phyloP scores from a whole-genome alignment of 1,284 basidiomycete genomes.

The Pholiota adiposa region DNA sequence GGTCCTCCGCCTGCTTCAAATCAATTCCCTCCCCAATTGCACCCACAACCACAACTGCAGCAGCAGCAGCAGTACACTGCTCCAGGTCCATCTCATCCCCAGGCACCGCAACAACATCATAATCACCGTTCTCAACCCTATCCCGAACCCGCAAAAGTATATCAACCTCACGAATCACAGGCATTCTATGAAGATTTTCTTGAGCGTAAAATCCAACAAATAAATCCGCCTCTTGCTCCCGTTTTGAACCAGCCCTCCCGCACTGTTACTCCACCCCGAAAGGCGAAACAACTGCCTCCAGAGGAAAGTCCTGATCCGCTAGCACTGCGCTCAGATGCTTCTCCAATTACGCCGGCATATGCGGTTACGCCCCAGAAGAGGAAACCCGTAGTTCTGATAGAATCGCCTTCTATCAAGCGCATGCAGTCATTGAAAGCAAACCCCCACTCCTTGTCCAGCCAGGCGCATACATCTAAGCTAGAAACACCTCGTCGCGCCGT shows the following conservation, averaged over 20 bases:
- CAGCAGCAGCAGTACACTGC: neutral
- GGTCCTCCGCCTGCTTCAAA: slow-evolving; percentile 40
- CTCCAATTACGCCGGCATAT: slow-evolving; percentile 24
- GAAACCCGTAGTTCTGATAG: slow-evolving; percentile 47
- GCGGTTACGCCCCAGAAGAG: slow-evolving; percentile 54
- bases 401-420: slow-evolving; percentile 57
- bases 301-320: slow-evolving; percentile 56
- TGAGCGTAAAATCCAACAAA: slow-evolving; percentile 49
- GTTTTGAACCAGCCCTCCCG: slow-evolving; percentile 18
- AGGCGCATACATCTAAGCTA: slow-evolving; percentile 15
- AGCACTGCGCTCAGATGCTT: slow-evolving; percentile 33
- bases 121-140: slow-evolving; percentile 28
- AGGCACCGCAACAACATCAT: neutral
- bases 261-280: slow-evolving; percentile 22
- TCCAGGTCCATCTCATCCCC: neutral
- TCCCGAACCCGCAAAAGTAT: slow-evolving; percentile 32
- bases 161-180: slow-evolving; percentile 60
- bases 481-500: slow-evolving; percentile 21
- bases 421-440: slow-evolving; percentile 40
- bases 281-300: slow-evolving; percentile 14
- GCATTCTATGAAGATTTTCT: slow-evolving; percentile 68
- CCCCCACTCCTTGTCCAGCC: slow-evolving; percentile 12
- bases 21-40: slow-evolving; percentile 10
- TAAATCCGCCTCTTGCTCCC: slow-evolving; percentile 22
- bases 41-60: slow-evolving; percentile 21